Evolutionary conservation across 169 alveolate genomes (phyloP), one percentile per base, ranked within the genome.

Genomic region (Pseudocohnilembus persalinus): DNA sequence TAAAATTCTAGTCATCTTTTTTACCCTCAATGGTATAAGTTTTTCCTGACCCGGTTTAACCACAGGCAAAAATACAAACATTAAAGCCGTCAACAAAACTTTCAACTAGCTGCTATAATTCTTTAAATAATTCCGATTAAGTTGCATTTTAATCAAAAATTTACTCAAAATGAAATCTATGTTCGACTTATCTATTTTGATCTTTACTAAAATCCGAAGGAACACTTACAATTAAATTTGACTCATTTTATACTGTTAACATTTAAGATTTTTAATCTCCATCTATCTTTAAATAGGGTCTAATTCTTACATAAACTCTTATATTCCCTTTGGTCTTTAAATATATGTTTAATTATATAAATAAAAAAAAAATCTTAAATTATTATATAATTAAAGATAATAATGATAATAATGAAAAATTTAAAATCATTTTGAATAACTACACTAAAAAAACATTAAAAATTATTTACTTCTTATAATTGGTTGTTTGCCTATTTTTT

Each of bases 11-110:
- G 30, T 87, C 89, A 34, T 84, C 81, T 26, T 81, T 72, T 26
- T 35, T 92, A 0, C 98, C 99, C 83, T 94, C 92, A 91, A 97
- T 96, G 63, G 99, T 96, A 83, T 89, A 94, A 0, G 99, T 97
- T 80, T 97, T 97, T 0, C 99, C 99, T 28, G 97, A 91, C 0
- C 98, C 99, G 29, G 99, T 97, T 87, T 96, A 96, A 0, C 99
- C 99, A 91, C 96, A 97, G 27, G 98, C 98, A 88, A 97, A 96
- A 30, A 96, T 95, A 34, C 96, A 94, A 63, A 96, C 98, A 88
- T 96, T 97, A 84, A 90, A 93, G 0, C 98, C 98, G 83, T 96
- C 97, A 72, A 95, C 83, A 26, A 94, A 95, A 30, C 96, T 91
- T 83, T 89, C 91, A n/a, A 96, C 88, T n/a, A 95, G 88, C 33